A percentile compares a stretch with the other conserved stretches of the same genome.
Conservation (phyloP, 108 stramenopile species). For the Discostella pseudostelligera region DNA sequence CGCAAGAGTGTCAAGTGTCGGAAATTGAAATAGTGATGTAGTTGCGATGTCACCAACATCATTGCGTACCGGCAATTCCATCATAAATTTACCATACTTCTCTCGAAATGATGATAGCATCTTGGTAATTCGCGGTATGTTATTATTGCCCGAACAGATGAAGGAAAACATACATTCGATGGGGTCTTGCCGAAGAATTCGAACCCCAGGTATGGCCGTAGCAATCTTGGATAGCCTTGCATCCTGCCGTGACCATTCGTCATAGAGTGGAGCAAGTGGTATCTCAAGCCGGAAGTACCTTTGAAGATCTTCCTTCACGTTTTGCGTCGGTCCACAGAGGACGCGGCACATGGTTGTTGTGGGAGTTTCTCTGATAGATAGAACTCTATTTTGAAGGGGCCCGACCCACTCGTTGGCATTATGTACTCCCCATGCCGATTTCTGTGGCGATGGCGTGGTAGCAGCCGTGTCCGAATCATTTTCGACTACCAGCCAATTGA, state of each 20-base stretch:
- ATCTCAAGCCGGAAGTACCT: conserved; percentile 77
- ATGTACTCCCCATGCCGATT: conserved; percentile 85
- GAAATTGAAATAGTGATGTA: conserved; percentile 76
- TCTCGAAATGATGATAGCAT: conserved; percentile 84
- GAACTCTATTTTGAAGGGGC: conserved; percentile 51
- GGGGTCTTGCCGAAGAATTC: conserved; percentile 92
- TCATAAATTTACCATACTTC: conserved; percentile 71
- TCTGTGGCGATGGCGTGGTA: conserved; percentile 16
- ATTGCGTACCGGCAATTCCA: conserved; percentile 39
- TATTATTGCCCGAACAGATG: conserved; percentile 98
- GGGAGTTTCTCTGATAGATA: conserved; percentile 75
- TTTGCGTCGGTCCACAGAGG: conserved; percentile 41
- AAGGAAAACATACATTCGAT: conserved; percentile 96
- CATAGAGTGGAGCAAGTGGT: conserved; percentile 63
- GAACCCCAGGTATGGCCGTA: conserved; percentile 78
- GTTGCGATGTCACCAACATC: conserved; percentile 8
- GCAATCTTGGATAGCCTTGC: conserved; percentile 64
- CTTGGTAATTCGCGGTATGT: conserved; percentile 93
- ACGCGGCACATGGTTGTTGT: conserved; percentile 74
- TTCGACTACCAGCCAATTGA: conserved; percentile 76
- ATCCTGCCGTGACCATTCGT: conserved; percentile 70
- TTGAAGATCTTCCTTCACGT: conserved; percentile 44
- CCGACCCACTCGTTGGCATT: conserved; percentile 87
- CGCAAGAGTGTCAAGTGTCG: conserved; percentile 53
- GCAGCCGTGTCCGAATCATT: conserved; percentile 15